These are phyloP conservation scores for Epichloe gansuensis DNA, from an alignment of 2,329 filamentous ascomycete species.

Conservation along the genomic window DNA sequence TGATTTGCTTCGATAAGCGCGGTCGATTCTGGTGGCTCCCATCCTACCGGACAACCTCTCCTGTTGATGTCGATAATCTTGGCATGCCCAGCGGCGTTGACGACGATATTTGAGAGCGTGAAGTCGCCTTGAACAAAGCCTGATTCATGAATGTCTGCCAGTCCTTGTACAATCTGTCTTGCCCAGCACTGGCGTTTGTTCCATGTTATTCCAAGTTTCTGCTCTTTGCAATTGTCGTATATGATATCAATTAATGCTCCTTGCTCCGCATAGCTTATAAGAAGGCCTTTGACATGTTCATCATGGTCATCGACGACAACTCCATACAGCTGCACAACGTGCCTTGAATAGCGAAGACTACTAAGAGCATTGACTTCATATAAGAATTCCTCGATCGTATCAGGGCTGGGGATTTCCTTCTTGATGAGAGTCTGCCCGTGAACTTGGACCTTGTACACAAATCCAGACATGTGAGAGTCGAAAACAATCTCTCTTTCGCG, in stretches of 20 bases:
- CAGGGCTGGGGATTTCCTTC: constrained; percentile 93
- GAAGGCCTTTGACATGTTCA: constrained; percentile 67
- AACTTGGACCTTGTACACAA: constrained; percentile 84
- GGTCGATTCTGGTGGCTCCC: constrained; percentile 89
- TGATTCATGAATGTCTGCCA: constrained; percentile 87
- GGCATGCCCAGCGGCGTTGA: constrained; percentile 70
- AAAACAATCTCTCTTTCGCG: constrained; percentile 68
- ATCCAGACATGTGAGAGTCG: constrained; percentile 87
- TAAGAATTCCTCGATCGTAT: constrained; percentile 89
- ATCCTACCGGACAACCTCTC: constrained; percentile 90
- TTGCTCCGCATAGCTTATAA: constrained; percentile 77
- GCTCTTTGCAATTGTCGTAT: constrained; percentile 58
- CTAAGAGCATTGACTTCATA: constrained; percentile 96
- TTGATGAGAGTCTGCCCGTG: constrained; percentile 66
- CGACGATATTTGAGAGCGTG: constrained; percentile 91
- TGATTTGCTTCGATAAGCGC: constrained; percentile 77
- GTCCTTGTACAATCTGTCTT: constrained; percentile 73
- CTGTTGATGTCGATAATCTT: constrained; percentile 99
- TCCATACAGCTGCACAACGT: constrained; percentile 77
- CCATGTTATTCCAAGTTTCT: constrained; percentile 50
- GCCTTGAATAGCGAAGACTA: constrained; percentile 55
- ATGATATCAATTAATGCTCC: constrained; percentile 85
- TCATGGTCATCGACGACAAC: constrained; percentile 84
- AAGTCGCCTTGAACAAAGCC: constrained; percentile 98
- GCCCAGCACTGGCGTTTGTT: constrained; percentile 73